phyloP scores from a whole-genome alignment of 139 green algal species.

The Limnomonas spitsbergensis region DNA sequence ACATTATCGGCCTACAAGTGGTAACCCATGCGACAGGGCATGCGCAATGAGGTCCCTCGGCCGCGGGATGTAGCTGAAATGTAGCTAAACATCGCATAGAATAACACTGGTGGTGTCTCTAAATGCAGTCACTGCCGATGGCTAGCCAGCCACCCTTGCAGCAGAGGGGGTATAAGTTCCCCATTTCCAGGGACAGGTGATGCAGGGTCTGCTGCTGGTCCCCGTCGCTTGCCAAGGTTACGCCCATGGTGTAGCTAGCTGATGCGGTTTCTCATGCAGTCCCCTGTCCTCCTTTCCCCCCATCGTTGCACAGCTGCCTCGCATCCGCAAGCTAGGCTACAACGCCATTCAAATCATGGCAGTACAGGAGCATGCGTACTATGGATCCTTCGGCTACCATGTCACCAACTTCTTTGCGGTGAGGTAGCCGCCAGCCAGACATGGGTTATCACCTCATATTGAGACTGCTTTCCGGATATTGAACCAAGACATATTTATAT shows the following conservation, averaged over 20 bases:
- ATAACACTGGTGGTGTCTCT: neutral
- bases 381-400: constrained; percentile 93
- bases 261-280: too few relatives aligned
- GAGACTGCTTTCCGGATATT: neutral
- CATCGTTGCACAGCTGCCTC: constrained; percentile 66
- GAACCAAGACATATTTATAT: neutral
- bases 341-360: constrained; percentile 99
- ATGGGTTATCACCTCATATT: too few relatives aligned
- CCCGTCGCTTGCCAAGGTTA: too few relatives aligned
- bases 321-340: constrained; percentile 89
- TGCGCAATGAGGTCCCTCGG: neutral
- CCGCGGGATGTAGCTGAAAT: neutral
- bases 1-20: constrained; percentile 87
- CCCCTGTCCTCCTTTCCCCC: neutral
- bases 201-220: too few relatives aligned
- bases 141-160: too few relatives aligned
- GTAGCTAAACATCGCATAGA: neutral
- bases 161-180: too few relatives aligned
- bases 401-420: constrained; percentile 99
- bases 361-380: constrained; percentile 82
- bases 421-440: constrained; percentile 15
- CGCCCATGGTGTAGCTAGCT: too few relatives aligned
- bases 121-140: too few relatives aligned
- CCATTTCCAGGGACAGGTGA: too few relatives aligned
- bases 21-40: constrained; percentile 56